Percentiles rank a stretch among this genome's conserved stretches.
Evolutionary conservation across 2,329 filamentous ascomycete genomes (phyloP).

Genomic region (Pseudopithomyces maydicus): DNA sequence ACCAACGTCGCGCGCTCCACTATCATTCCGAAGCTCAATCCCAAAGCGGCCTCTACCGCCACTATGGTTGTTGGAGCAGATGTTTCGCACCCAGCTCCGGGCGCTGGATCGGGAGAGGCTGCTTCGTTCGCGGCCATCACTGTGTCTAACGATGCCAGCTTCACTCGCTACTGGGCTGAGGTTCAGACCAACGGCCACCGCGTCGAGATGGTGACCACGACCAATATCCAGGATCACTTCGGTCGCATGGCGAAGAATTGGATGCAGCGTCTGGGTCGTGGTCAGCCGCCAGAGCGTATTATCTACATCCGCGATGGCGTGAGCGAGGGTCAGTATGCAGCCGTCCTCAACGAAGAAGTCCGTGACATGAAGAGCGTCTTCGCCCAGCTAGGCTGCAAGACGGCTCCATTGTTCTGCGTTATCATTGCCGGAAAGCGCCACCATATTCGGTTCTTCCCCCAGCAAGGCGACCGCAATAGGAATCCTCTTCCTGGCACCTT

Average conservation of each 20-base stretch:
- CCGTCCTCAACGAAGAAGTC: slow-evolving; percentile 82
- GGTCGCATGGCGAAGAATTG: slow-evolving; percentile 68
- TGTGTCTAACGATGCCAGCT: slow-evolving; percentile 74
- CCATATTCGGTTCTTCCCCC: slow-evolving; percentile 90
- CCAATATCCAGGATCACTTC: slow-evolving; percentile 71
- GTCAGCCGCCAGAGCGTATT: slow-evolving; percentile 70
- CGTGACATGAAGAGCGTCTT: slow-evolving; percentile 69
- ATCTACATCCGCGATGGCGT: slow-evolving; percentile 96
- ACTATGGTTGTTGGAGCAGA: slow-evolving; percentile 92
- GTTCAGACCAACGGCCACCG: slow-evolving; percentile 84
- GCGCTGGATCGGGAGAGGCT: slow-evolving; percentile 48
- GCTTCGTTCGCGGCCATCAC: slow-evolving; percentile 85
- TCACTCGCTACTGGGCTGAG: slow-evolving; percentile 75
- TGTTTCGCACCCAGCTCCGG: slow-evolving; percentile 81
- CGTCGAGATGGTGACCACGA: slow-evolving; percentile 74
- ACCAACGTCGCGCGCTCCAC: slow-evolving; percentile 62
- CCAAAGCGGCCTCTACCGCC: slow-evolving; percentile 17
- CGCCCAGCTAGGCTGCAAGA: slow-evolving; percentile 43
- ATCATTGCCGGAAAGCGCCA: slow-evolving; percentile 92
- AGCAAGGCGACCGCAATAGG: slow-evolving; percentile 71
- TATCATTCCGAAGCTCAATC: slow-evolving; percentile 35
- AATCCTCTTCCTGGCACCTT: slow-evolving; percentile 87
- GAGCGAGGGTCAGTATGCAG: slow-evolving; percentile 80
- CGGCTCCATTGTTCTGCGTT: slow-evolving; percentile 74
- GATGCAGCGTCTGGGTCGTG: slow-evolving; percentile 59